Evolutionary conservation across 164 flowering plant species (phyloP).

Genomic region (Nymphaea colorata): DNA sequence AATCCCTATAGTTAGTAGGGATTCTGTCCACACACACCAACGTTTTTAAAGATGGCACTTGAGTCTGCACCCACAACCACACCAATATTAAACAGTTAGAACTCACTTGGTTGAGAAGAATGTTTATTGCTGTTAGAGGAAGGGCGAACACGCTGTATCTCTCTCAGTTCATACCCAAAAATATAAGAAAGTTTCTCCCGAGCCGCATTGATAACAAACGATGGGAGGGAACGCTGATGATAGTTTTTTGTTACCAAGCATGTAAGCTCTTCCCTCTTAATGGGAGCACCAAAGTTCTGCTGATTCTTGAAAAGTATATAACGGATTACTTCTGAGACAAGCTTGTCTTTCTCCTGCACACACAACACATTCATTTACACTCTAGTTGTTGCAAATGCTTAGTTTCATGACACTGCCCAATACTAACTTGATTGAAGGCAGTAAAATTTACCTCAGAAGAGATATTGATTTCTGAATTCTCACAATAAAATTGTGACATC

Average conservation of each 20-base stretch:
- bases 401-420: not conserved
- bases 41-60: too few relatives aligned
- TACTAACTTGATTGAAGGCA: not conserved
- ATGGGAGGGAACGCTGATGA: conserved; percentile 59
- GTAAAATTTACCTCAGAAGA: not conserved
- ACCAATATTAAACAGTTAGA: not conserved
- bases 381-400: not conserved
- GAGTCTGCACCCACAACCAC: too few relatives aligned
- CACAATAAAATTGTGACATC: not conserved
- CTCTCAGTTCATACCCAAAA: conserved; percentile 85
- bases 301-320: conserved; percentile 76
- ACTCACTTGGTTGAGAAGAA: conserved; percentile 52
- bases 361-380: too few relatives aligned
- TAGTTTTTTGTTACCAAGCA: conserved; percentile 72
- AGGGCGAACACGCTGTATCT: conserved; percentile 67
- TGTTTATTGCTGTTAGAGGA: conserved; percentile 36
- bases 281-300: conserved; percentile 79
- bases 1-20: too few relatives aligned
- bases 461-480: not conserved
- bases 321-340: conserved; percentile 78
- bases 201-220: conserved; percentile 66
- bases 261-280: conserved; percentile 84
- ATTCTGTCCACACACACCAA: too few relatives aligned
- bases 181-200: conserved; percentile 46
- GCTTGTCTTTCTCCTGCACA: conserved; percentile 75